Conservation (phyloP, 169 alveolate genomes). For the Cryptosporidium ubiquitum region DNA sequence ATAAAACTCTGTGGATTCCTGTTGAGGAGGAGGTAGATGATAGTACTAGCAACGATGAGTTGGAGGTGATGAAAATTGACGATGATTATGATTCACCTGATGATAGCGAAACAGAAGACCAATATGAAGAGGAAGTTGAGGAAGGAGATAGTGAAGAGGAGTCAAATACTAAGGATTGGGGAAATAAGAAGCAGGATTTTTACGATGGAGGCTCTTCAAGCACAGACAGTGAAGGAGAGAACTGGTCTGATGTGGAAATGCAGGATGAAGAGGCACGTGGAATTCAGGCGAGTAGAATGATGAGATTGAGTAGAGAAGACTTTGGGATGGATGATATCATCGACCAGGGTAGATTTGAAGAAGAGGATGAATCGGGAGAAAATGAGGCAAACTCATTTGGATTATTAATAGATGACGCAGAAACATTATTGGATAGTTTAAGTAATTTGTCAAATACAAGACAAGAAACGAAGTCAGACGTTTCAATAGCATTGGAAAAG, state of each 20-base stretch:
- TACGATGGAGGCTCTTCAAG: constrained; percentile 62
- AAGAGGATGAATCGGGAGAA: constrained; percentile 15
- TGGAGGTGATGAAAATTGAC: constrained; percentile 45
- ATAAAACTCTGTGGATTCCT: constrained; percentile 19
- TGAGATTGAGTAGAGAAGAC: constrained; percentile 10
- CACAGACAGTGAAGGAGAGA: constrained; percentile 37
- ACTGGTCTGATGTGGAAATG: constrained; percentile 74
- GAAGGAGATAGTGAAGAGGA: constrained; percentile 6
- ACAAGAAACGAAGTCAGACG: neutral
- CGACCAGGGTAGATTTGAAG: neutral
- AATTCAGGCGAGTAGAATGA: constrained; percentile 53
- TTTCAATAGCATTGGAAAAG: neutral
- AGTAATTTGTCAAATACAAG: neutral
- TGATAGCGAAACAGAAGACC: neutral
- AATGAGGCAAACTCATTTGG: constrained; percentile 1
- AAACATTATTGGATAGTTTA: constrained; percentile 27
- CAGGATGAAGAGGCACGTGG: constrained; percentile 69
- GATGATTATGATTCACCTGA: constrained; percentile 10
- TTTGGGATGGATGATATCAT: constrained; percentile 66
- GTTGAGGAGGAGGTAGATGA: constrained; percentile 20
- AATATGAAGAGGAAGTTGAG: neutral
- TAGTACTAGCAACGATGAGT: constrained; percentile 27
- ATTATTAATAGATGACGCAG: constrained; percentile 45
- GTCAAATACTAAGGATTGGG: constrained; percentile 39
- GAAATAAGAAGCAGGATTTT: constrained; percentile 55